These are phyloP conservation scores for Naganishia sp. DNA, from an alignment of 1,284 basidiomycete genomes.

Conservation along the genomic window DNA sequence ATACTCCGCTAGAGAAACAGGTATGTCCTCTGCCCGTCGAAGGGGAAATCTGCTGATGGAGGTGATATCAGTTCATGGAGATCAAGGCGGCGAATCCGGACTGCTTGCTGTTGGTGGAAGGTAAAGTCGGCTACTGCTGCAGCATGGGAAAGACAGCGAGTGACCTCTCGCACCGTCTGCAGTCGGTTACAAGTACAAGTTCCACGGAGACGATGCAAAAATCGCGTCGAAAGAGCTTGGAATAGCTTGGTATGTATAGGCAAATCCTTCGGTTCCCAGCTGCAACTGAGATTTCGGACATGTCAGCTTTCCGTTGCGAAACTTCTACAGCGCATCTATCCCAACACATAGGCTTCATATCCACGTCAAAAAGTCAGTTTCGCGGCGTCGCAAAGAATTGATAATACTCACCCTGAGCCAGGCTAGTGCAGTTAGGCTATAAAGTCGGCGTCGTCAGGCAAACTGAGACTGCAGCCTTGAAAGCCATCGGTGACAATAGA, in stretches of 20 bases:
- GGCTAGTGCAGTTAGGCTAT: slow-evolving; percentile 79
- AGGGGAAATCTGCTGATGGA: not conserved
- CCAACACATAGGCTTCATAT: slow-evolving; percentile 78
- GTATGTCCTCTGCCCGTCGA: slow-evolving; percentile 50
- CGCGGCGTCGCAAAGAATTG: not conserved
- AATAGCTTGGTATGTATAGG: slow-evolving; percentile 60
- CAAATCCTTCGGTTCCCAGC: not conserved
- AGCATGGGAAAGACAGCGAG: not conserved
- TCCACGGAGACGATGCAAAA: slow-evolving; percentile 88
- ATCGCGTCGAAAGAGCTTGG: slow-evolving; percentile 78
- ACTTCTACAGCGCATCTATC: slow-evolving; percentile 80
- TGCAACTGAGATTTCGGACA: not conserved
- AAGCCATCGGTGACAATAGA: slow-evolving; percentile 81
- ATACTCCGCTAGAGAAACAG: slow-evolving; percentile 82
- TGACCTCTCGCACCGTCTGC: not conserved
- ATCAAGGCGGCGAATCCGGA: slow-evolving; percentile 73
- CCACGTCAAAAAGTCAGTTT: slow-evolving; percentile 77
- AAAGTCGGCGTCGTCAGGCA: slow-evolving; percentile 93
- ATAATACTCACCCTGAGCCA: slow-evolving; percentile 44
- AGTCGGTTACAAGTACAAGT: slow-evolving; percentile 84
- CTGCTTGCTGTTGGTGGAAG: slow-evolving; percentile 78
- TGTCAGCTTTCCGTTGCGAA: slow-evolving; percentile 65
- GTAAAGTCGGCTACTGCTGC: slow-evolving; percentile 35
- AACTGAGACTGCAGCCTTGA: slow-evolving; percentile 90
- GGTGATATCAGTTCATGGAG: slow-evolving; percentile 58